Evolutionary conservation across 176 grass and related monocot genomes (phyloP).

Genomic region (Carex myosuroides): DNA sequence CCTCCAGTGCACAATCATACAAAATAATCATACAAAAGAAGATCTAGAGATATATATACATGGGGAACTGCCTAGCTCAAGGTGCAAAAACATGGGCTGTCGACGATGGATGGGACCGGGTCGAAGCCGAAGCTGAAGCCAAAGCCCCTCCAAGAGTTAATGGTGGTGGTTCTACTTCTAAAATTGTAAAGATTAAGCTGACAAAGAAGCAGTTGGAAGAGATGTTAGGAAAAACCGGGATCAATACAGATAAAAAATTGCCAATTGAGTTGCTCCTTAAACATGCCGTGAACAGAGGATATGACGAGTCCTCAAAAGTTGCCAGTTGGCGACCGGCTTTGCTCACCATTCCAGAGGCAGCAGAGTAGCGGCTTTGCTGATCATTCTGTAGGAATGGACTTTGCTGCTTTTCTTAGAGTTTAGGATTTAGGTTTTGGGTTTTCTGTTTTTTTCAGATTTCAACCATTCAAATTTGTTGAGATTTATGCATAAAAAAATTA

Average conservation of each 20-base stretch:
- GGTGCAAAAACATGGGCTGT: conserved; percentile 12
- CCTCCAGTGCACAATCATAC: neutral
- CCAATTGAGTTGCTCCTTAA: conserved; percentile 16
- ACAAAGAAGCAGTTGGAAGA: conserved; percentile 22
- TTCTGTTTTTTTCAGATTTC: no score
- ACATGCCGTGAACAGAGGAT: neutral
- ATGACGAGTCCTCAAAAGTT: neutral
- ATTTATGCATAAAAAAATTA: no score
- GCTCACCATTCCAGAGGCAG: neutral
- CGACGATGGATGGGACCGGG: neutral
- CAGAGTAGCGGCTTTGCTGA: neutral
- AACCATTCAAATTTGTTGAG: no score
- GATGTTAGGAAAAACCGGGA: neutral
- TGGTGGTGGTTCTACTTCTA: neutral
- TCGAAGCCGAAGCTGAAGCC: no score
- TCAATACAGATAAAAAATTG: neutral
- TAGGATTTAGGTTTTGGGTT: no score
- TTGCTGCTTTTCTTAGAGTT: no score
- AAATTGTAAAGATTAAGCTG: neutral
- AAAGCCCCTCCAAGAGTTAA: neutral
- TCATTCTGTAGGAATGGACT: no score
- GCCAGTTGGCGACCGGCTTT: conserved; percentile 1
- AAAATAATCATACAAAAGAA: neutral
- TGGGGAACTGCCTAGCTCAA: conserved; percentile 18
- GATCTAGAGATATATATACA: neutral